Evolutionary conservation across 2,329 filamentous ascomycete species (phyloP).

Genomic region (Blastomyces silverae): DNA sequence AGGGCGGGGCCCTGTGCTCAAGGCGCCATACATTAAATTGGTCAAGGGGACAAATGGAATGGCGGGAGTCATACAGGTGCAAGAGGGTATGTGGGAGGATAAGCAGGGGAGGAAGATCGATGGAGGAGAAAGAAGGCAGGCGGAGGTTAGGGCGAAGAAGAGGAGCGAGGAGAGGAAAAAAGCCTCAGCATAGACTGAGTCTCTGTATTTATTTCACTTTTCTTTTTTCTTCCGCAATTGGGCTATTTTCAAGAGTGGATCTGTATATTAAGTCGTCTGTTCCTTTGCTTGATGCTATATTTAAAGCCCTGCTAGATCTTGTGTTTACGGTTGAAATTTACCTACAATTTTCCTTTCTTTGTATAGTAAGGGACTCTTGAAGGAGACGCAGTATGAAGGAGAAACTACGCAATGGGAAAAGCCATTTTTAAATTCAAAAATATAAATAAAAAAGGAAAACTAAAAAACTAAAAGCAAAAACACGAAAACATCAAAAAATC

Average conservation of each 20-base stretch:
- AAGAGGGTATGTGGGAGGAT: constrained; percentile 91
- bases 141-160: constrained; percentile 80
- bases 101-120: constrained; percentile 84
- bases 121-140: constrained; percentile 84
- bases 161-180: constrained; percentile 72
- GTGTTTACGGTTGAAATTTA: neutral
- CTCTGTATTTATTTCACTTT: neutral
- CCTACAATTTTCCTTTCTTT: neutral
- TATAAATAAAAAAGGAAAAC: neutral
- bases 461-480: too few species aligned
- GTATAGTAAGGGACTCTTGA: neutral
- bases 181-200: constrained; percentile 33
- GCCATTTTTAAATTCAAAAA: neutral
- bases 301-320: neutral
- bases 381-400: neutral
- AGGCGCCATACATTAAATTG: constrained; percentile 65
- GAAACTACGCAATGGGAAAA: neutral
- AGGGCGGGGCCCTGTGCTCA: constrained; percentile 60
- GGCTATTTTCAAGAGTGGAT: neutral
- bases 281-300: neutral
- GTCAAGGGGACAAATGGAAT: constrained; percentile 55
- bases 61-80: constrained; percentile 60
- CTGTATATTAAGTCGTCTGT: neutral
- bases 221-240: constrained; percentile 5
- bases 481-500: too few species aligned